phyloP scores from a whole-genome alignment of 2,329 filamentous ascomycete species.

The Aureobasidium subglaciale region DNA sequence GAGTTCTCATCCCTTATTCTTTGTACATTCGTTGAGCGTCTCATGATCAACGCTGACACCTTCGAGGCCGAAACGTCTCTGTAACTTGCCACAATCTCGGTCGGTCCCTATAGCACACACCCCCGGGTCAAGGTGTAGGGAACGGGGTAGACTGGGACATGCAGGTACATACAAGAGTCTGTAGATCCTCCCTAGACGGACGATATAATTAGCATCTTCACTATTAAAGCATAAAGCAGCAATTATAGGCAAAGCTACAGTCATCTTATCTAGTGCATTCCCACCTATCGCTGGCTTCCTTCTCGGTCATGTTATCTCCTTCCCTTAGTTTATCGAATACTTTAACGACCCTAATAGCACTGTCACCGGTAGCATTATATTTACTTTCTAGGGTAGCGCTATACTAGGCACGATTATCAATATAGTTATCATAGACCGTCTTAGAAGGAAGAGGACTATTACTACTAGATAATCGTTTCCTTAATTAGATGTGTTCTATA shows the following conservation, averaged over 20 bases:
- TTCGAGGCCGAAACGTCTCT: neutral
- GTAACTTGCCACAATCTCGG: too few relatives aligned
- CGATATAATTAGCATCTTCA: neutral
- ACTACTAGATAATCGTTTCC: slow-evolving; percentile 17
- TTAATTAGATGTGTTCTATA: slow-evolving; percentile 23
- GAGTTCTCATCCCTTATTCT: neutral
- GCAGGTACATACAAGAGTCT: neutral
- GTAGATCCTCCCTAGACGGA: neutral
- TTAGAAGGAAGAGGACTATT: slow-evolving; percentile 22
- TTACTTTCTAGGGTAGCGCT: slow-evolving; percentile 32
- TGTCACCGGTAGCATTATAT: slow-evolving; percentile 30
- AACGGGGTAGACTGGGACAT: neutral
- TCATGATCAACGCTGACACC: neutral
- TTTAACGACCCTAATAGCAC: slow-evolving; percentile 25
- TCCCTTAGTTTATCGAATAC: slow-evolving; percentile 25
- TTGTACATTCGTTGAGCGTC: neutral
- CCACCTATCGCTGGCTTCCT: slow-evolving; percentile 21
- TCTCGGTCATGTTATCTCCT: slow-evolving; percentile 28
- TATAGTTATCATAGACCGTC: slow-evolving; percentile 18
- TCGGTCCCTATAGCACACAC: neutral
- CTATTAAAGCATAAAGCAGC: neutral
- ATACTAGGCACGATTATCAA: slow-evolving; percentile 21
- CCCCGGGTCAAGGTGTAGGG: neutral
- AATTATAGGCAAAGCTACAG: slow-evolving; percentile 15
- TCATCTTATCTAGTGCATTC: slow-evolving; percentile 12